These are phyloP conservation scores for Apiospora koreana DNA, from an alignment of 2,329 filamentous ascomycete genomes.

Conservation along the genomic window DNA sequence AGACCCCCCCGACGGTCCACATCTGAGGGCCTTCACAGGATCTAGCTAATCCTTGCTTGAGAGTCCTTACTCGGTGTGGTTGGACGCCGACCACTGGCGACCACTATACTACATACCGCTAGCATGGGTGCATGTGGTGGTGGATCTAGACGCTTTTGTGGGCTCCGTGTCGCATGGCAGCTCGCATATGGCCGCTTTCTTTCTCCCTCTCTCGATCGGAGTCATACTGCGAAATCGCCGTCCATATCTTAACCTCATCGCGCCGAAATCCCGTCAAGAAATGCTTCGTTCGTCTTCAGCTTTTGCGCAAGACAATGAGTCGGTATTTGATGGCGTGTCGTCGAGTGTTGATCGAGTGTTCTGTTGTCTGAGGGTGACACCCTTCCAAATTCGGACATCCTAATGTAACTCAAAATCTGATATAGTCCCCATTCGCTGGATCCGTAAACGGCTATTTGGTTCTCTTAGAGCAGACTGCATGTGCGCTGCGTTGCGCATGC, in stretches of 20 bases:
- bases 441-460: not conserved
- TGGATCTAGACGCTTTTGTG: not conserved
- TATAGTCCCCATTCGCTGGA: not conserved
- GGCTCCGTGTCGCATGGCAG: not conserved
- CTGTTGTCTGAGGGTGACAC: not conserved
- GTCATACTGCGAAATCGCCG: not conserved
- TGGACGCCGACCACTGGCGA: not conserved
- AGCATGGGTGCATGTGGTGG: not conserved
- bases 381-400: not conserved
- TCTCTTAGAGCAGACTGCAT: not conserved
- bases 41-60: not conserved
- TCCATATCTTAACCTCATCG: not conserved
- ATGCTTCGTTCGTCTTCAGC: not conserved
- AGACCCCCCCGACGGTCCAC: not conserved
- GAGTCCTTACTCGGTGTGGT: not conserved
- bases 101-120: not conserved
- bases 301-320: not conserved
- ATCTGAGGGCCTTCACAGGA: not conserved
- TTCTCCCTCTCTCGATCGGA: not conserved
- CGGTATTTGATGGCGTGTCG: not conserved
- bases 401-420: constrained; percentile 4
- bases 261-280: not conserved
- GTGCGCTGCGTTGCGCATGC: not conserved
- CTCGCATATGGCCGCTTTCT: not conserved
- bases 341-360: constrained; percentile 7